Evolutionary conservation across 2,329 filamentous ascomycete species (phyloP).

Genomic region (Fusarium zealandicum): DNA sequence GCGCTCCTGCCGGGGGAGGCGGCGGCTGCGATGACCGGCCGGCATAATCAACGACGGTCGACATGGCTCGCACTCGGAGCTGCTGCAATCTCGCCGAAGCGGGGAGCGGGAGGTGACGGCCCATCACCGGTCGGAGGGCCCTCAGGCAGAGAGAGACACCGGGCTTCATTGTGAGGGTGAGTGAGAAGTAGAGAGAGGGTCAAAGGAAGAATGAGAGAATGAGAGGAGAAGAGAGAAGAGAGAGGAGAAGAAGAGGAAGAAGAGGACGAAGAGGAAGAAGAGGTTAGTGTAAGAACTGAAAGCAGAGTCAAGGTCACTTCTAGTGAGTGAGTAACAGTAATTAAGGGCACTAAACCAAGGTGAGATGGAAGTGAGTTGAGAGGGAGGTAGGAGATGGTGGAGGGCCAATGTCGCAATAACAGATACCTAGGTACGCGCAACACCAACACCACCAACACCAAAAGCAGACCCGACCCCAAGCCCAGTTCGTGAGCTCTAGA

Average conservation of each 20-base stretch:
- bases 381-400: too few species aligned
- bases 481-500: constrained; percentile 23
- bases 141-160: constrained; percentile 28
- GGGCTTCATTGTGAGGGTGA: constrained; percentile 25
- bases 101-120: constrained; percentile 16
- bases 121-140: constrained; percentile 25
- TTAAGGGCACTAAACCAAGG: constrained; percentile 27
- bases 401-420: background rate
- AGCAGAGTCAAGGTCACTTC: background rate
- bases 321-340: constrained; percentile 5
- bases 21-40: constrained; percentile 34
- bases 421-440: background rate
- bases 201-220: background rate
- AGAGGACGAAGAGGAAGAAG: constrained; percentile 16
- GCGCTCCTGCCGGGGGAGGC: constrained; percentile 27
- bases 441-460: constrained; percentile 6
- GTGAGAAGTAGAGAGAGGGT: background rate
- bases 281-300: constrained; percentile 1
- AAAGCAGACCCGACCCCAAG: constrained; percentile 3
- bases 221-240: constrained; percentile 10
- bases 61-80: constrained; percentile 32
- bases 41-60: constrained; percentile 40
- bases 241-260: constrained; percentile 10
- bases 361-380: constrained; percentile 7
- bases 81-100: constrained; percentile 35